Evolutionary conservation across 2,329 filamentous ascomycete species (phyloP), one percentile per base, ranked within the genome.

Genomic region (Alternaria viburni): DNA sequence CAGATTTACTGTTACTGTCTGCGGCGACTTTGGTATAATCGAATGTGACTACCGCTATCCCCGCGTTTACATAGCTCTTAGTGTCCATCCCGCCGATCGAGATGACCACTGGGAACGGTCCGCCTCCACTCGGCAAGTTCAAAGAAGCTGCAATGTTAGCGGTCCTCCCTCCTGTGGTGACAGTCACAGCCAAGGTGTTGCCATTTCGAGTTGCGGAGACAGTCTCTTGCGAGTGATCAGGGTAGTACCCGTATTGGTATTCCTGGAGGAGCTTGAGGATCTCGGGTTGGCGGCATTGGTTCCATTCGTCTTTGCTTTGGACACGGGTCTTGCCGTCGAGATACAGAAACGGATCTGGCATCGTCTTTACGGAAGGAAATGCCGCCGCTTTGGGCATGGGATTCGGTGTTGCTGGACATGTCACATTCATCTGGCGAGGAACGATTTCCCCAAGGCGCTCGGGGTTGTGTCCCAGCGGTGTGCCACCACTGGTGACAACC

Each of bases 231-330:
- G 77, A 74, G 64, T 84, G 83, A 67, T 86, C 83, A 0, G 84
- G 83, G 69, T 86, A 86, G 72, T 83, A 85, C 9, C 84, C 84
- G 66, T 80, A 85, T 73, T 86, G 83, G 73, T 86, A 85, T 63
- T 85, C 81, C 65, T 86, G 83, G 19, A 86, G 75, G 67, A 86
- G 70, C 62, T 81, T 77, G 43, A 85, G n/a, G 56, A 86, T 83
- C 74, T 86, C 83, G 0, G 83, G 84, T 68, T 83, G 83, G 4
- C 83, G 82, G 69, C 84, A 86, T 47, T 76, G 70, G 66, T 81
- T 82, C 83, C 83, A 86, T 65, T 85, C 82, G 43, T 84, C 83
- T 44, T 75, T 78, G 21, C 82, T 82, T 65, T 79, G 70, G 44
- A 85, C 78, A 15, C 83, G 78, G 57, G 81, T 80, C 59, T 80